phyloP scores from a whole-genome alignment of 495 filamentous ascomycete genomes.

The Lophium mytilinum region DNA sequence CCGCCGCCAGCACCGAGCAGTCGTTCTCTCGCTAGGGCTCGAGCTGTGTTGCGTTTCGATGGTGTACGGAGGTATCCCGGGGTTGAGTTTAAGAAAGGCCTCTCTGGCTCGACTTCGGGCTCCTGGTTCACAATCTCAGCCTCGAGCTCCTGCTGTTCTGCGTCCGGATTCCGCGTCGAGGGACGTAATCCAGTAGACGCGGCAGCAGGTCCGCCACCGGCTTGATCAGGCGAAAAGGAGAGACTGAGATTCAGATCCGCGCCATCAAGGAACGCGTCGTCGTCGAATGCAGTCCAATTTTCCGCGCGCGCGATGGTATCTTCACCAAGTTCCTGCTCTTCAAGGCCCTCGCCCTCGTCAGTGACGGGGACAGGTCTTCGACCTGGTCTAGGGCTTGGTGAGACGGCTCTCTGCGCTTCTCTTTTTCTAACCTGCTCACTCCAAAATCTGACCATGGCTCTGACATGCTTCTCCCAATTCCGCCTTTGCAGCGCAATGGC shows the following conservation, averaged over 20 bases:
- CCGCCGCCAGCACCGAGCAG: background rate
- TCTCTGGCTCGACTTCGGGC: too few relatives aligned
- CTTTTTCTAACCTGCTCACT: conserved; percentile 20
- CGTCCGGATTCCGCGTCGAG: background rate
- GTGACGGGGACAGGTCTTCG: background rate
- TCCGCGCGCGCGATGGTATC: conserved; percentile 20
- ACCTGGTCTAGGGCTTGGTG: conserved; percentile 10
- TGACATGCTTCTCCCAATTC: conserved; percentile 29
- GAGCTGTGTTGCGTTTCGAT: conserved; percentile 8
- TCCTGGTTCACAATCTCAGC: too few relatives aligned
- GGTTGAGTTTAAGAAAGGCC: conserved; percentile 2
- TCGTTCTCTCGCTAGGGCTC: background rate
- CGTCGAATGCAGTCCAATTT: conserved; percentile 39
- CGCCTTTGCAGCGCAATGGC: conserved; percentile 29
- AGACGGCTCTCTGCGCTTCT: background rate
- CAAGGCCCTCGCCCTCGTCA: background rate
- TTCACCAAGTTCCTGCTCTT: conserved; percentile 21
- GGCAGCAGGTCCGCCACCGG: conserved; percentile 1
- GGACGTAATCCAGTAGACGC: background rate
- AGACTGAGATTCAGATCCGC: conserved; percentile 24
- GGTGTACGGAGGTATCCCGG: conserved; percentile 22
- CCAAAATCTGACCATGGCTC: conserved; percentile 35
- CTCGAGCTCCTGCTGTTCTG: too few relatives aligned
- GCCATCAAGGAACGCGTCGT: conserved; percentile 40
- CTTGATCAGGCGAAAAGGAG: conserved; percentile 15